Conservation (phyloP, 768 basidiomycete species). For the Phanerodontia chrysosporium region DNA sequence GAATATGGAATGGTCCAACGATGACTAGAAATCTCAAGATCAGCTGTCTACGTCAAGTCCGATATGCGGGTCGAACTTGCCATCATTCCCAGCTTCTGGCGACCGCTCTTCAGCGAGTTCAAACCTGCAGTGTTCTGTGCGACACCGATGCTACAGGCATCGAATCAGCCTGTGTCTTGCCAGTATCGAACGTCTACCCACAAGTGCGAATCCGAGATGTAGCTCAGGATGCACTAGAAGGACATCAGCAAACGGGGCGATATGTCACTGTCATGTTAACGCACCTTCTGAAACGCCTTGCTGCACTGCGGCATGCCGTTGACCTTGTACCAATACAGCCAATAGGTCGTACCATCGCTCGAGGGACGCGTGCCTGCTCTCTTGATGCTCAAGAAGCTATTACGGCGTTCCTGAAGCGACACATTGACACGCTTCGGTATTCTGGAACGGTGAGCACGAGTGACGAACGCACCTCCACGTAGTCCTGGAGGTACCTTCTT, state of each 20-base stretch:
- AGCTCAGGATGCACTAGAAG: conserved; percentile 70
- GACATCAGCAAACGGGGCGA: background rate
- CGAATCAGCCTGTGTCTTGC: conserved; percentile 11
- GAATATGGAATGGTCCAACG: conserved; percentile 75
- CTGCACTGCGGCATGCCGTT: conserved; percentile 62
- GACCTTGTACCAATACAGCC: conserved; percentile 81
- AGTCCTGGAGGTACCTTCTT: conserved; percentile 18
- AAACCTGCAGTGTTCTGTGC: conserved; percentile 54
- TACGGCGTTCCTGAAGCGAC: conserved; percentile 50
- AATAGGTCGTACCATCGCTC: conserved; percentile 44
- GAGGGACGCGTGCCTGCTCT: conserved; percentile 41
- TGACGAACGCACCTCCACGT: conserved; percentile 2
- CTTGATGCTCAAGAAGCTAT: conserved; percentile 68
- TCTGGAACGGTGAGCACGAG: too few relatives aligned
- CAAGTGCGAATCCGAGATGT: conserved; percentile 79
- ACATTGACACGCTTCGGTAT: background rate
- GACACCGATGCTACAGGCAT: conserved; percentile 45
- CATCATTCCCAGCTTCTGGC: conserved; percentile 54
- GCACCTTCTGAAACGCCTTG: conserved; percentile 72
- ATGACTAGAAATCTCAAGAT: conserved; percentile 41
- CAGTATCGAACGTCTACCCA: conserved; percentile 32
- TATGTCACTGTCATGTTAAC: background rate
- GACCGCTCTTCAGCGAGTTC: conserved; percentile 34
- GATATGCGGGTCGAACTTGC: conserved; percentile 34
- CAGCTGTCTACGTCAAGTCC: background rate